These are phyloP conservation scores for Zymoseptoria ardabiliae DNA, from an alignment of 2,329 filamentous ascomycete species.

Conservation along the genomic window DNA sequence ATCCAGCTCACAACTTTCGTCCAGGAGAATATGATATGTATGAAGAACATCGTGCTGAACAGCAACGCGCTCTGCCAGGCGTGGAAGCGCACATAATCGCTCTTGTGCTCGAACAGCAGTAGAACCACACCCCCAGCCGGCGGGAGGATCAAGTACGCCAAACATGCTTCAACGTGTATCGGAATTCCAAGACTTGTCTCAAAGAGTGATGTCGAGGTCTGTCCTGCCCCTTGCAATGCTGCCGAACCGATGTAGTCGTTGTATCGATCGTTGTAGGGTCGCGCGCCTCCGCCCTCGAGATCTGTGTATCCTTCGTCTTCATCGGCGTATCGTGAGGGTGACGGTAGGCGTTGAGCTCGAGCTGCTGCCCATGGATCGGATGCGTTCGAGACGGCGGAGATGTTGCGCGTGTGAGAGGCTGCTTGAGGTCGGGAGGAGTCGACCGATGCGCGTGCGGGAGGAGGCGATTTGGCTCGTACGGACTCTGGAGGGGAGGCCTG, in stretches of 20 bases:
- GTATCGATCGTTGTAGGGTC: conserved; percentile 22
- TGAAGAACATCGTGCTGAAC: conserved; percentile 48
- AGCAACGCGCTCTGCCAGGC: conserved; percentile 65
- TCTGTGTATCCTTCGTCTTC: conserved; percentile 24
- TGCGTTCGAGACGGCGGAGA: conserved; percentile 24
- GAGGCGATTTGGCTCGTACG: conserved; percentile 70
- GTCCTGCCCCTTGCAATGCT: conserved; percentile 17
- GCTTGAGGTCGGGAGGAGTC: conserved; percentile 38
- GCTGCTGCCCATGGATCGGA: conserved; percentile 35
- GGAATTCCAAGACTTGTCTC: conserved; percentile 82
- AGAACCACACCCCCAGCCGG: conserved; percentile 79
- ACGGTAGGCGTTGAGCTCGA: conserved; percentile 36
- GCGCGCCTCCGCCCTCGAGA: conserved; percentile 19
- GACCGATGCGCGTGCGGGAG: conserved; percentile 51
- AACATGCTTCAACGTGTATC: conserved; percentile 80
- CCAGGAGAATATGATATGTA: conserved; percentile 84
- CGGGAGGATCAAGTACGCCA: conserved; percentile 80
- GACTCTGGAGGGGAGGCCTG: conserved; percentile 86
- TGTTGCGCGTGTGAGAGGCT: conserved; percentile 20
- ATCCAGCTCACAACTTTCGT: conserved; percentile 77
- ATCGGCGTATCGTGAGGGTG: conserved; percentile 27
- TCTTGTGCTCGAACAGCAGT: conserved; percentile 83
- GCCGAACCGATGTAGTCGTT: conserved; percentile 26
- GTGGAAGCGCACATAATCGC: conserved; percentile 95
- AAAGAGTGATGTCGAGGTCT: conserved; percentile 45